A percentile compares a stretch with the other conserved stretches of the same genome.
Conservation (phyloP, 257 asterid species). For the Ocimum tenuiflorum region DNA sequence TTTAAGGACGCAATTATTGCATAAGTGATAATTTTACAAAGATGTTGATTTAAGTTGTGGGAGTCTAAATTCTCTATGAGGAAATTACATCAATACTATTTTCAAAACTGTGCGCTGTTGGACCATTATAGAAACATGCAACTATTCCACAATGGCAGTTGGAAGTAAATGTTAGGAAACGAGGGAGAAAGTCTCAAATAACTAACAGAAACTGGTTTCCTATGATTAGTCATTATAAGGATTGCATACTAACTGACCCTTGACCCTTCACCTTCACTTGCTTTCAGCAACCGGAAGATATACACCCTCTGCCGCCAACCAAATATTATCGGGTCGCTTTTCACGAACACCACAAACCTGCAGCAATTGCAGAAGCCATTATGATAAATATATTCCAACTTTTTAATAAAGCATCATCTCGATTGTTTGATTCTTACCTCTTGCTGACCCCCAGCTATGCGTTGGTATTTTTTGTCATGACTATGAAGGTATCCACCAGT, state of each 20-base stretch:
- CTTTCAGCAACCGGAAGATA: conserved; percentile 63
- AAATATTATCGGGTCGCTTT: conserved; percentile 79
- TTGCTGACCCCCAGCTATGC: conserved; percentile 99
- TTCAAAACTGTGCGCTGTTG: conserved; percentile 18
- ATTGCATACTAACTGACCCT: background rate
- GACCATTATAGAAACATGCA: background rate
- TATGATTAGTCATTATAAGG: background rate
- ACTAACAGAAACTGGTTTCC: background rate
- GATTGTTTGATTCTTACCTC: conserved; percentile 49
- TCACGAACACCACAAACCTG: conserved; percentile 92
- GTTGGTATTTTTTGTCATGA: conserved; percentile 89
- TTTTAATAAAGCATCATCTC: background rate
- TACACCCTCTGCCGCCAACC: conserved; percentile 98
- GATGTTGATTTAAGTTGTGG: background rate
- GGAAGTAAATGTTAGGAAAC: background rate
- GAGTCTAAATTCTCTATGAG: conserved; percentile 3
- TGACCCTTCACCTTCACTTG: no score
- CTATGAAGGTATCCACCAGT: conserved; percentile 93
- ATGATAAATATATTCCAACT: background rate
- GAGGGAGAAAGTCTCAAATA: background rate
- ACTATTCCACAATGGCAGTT: background rate
- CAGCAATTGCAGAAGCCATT: conserved; percentile 6
- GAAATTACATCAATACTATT: conserved; percentile 5
- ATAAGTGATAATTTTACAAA: background rate
- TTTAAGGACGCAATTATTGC: no score